Conservation (phyloP, 2,329 filamentous ascomycete genomes). For the Pseudopyricularia javanii region DNA sequence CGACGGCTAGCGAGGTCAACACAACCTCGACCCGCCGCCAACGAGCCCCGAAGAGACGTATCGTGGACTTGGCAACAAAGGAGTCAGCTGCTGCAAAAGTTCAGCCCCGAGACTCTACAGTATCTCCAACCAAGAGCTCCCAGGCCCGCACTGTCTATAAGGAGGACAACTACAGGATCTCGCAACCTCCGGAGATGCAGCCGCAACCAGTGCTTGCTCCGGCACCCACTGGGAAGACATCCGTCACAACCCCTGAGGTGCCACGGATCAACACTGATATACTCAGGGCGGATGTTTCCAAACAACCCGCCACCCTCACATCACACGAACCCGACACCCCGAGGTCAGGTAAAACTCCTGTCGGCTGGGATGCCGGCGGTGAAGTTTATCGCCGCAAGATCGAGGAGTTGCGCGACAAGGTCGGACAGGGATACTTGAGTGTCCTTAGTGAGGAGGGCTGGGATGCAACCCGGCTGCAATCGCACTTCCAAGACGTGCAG, state of each 20-base stretch:
- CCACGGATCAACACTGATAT: constrained; percentile 25
- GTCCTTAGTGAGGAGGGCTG: constrained; percentile 69
- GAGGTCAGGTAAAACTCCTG: constrained; percentile 10
- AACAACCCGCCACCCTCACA: not conserved
- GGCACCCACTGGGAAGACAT: constrained; percentile 6
- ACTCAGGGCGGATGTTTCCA: constrained; percentile 4
- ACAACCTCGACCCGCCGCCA: constrained; percentile 47
- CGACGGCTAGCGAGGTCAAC: constrained; percentile 44
- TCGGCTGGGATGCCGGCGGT: constrained; percentile 55
- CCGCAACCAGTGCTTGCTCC: constrained; percentile 15
- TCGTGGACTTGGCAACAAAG: constrained; percentile 49
- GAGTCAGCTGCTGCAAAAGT: constrained; percentile 19
- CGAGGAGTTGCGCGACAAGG: constrained; percentile 70
- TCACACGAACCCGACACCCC: not conserved
- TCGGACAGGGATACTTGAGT: constrained; percentile 79
- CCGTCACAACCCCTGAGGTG: constrained; percentile 18
- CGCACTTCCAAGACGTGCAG: constrained; percentile 22
- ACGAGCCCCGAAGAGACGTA: constrained; percentile 47
- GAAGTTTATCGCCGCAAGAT: constrained; percentile 82
- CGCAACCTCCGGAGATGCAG: constrained; percentile 24
- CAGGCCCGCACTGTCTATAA: not conserved
- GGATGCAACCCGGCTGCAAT: constrained; percentile 27
- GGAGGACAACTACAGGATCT: constrained; percentile 30
- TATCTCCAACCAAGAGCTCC: not conserved
- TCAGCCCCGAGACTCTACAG: not conserved